These are phyloP conservation scores for Eucalyptus polybractea DNA, from an alignment of 345 rosid species.

Conservation along the genomic window DNA sequence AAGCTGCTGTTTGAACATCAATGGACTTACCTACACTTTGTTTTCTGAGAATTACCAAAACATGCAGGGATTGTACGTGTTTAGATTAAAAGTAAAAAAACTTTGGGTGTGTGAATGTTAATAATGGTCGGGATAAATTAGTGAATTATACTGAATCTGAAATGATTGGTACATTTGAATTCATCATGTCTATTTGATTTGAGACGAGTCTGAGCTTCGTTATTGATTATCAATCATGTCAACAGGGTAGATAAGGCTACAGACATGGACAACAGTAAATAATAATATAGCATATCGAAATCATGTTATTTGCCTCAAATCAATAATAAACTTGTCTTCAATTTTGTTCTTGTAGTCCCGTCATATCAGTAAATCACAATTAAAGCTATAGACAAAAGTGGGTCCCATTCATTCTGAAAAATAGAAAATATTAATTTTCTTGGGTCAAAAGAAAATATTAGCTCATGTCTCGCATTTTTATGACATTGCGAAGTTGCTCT, in stretches of 20 bases:
- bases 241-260: not conserved
- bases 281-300: not conserved
- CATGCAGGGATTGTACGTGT: fast-evolving
- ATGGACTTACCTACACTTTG: not conserved
- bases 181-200: not conserved
- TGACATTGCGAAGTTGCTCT: not conserved
- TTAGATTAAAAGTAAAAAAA: not conserved
- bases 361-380: not conserved
- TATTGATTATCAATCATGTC: not conserved
- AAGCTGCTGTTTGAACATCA: fast-evolving
- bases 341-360: not conserved
- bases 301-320: not conserved
- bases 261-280: not conserved
- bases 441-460: not conserved
- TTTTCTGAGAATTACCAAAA: not conserved
- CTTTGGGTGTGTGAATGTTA: not conserved
- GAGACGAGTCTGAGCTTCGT: fast-evolving
- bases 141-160: not conserved
- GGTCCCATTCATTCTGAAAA: not conserved
- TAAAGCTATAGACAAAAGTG: not conserved
- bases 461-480: not conserved
- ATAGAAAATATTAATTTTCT: no score
- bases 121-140: not conserved
- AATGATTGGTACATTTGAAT: not conserved
- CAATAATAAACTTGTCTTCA: not conserved